These are phyloP conservation scores for Lupinus albus DNA, from an alignment of 306 rosid genomes.

Conservation along the genomic window DNA sequence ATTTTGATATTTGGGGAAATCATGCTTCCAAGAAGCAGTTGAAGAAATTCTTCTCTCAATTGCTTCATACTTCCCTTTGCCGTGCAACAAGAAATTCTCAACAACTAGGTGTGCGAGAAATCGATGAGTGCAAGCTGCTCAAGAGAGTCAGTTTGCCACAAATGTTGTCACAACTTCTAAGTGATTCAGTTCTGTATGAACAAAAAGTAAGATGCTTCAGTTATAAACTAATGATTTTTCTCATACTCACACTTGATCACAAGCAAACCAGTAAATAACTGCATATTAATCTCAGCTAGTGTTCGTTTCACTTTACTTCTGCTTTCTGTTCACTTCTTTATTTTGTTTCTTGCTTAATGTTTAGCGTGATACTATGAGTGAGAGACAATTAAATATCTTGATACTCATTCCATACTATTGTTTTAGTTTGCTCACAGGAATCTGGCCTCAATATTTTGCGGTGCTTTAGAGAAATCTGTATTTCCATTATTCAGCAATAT, in stretches of 20 bases:
- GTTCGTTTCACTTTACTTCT: conserved; percentile 31
- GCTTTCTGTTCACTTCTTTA: conserved; percentile 26
- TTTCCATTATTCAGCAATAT: conserved; percentile 43
- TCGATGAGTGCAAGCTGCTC: conserved; percentile 43
- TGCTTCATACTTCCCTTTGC: conserved; percentile 59
- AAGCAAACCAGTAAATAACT: conserved; percentile 19
- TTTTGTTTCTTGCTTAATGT: conserved; percentile 26
- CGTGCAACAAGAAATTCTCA: conserved; percentile 46
- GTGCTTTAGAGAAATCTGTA: conserved; percentile 61
- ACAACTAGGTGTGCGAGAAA: conserved; percentile 40
- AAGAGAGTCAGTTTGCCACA: conserved; percentile 59
- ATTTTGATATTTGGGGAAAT: conserved; percentile 75
- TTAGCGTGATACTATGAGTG: conserved; percentile 12
- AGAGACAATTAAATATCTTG: conserved; percentile 21
- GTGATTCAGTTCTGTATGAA: conserved; percentile 67
- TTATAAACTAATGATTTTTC: conserved; percentile 4
- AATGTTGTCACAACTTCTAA: conserved; percentile 68
- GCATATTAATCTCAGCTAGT: not conserved
- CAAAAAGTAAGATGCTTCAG: conserved; percentile 62
- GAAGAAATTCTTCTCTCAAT: conserved; percentile 62
- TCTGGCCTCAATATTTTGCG: conserved; percentile 70
- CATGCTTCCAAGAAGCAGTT: conserved; percentile 75
- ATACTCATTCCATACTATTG: conserved; percentile 47
- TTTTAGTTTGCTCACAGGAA: conserved; percentile 79
- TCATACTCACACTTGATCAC: not conserved